phyloP scores from a whole-genome alignment of 495 filamentous ascomycete genomes.

The Astrothelium subdiscretum region DNA sequence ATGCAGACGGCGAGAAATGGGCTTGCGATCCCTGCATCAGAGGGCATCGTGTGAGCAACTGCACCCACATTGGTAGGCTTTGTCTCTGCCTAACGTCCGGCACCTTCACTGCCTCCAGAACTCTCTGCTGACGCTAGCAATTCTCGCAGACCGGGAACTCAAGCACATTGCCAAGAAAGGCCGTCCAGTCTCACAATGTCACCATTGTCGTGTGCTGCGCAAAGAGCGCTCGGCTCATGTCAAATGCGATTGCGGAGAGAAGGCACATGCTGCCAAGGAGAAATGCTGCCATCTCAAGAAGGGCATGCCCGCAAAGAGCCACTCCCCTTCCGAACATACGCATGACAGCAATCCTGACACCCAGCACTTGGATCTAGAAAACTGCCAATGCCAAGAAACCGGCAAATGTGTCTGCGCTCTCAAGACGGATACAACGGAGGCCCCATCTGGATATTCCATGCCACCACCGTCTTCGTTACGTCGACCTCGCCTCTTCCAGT shows the following conservation, averaged over 20 bases:
- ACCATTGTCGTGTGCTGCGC: constrained; percentile 91
- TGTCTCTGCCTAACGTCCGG: not conserved
- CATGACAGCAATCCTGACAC: constrained; percentile 25
- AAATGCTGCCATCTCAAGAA: constrained; percentile 46
- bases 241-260: constrained; percentile 96
- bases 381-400: constrained; percentile 74
- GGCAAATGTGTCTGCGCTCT: constrained; percentile 82
- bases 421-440: constrained; percentile 40
- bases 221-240: constrained; percentile 93
- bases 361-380: constrained; percentile 41
- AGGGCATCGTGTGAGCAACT: constrained; percentile 33
- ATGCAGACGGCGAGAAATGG: constrained; percentile 29
- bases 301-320: constrained; percentile 18
- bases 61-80: constrained; percentile 29
- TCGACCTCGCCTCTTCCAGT: constrained; percentile 65
- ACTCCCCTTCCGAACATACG: not conserved
- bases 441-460: constrained; percentile 7
- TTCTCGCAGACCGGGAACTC: constrained; percentile 68
- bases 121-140: not conserved
- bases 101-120: not conserved
- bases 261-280: constrained; percentile 53
- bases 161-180: constrained; percentile 98
- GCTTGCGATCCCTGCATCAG: constrained; percentile 33
- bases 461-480: constrained; percentile 20
- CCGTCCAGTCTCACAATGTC: constrained; percentile 94